Conservation (phyloP, 768 basidiomycete species). For the Nidularia sp. region DNA sequence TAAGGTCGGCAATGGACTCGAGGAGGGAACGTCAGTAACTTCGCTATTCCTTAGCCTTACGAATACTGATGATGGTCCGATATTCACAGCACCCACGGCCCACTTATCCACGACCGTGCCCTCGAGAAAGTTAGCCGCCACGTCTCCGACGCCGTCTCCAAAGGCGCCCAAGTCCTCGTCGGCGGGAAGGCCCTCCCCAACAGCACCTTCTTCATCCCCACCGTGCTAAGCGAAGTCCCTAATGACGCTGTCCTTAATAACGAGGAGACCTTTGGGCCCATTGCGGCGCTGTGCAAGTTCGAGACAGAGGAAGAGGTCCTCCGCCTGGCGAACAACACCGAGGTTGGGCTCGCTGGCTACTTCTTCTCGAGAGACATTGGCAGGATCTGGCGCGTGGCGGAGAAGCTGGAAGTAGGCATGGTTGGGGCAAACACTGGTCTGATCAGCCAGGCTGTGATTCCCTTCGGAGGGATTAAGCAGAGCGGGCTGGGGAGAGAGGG, state of each 20-base stretch:
- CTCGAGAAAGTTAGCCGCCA: slow-evolving; percentile 83
- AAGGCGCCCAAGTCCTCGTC: slow-evolving; percentile 83
- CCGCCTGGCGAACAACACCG: slow-evolving; percentile 74
- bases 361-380: slow-evolving; percentile 87
- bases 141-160: slow-evolving; percentile 80
- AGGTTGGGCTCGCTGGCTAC: slow-evolving; percentile 90
- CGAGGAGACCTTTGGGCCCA: slow-evolving; percentile 96
- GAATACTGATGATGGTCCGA: background rate
- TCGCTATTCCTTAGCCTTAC: background rate
- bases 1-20: slow-evolving; percentile 86
- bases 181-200: slow-evolving; percentile 75
- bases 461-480: slow-evolving; percentile 91
- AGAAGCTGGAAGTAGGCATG: slow-evolving; percentile 90
- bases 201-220: slow-evolving; percentile 76
- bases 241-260: slow-evolving; percentile 54
- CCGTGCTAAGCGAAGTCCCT: slow-evolving; percentile 85
- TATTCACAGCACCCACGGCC: slow-evolving; percentile 80
- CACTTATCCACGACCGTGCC: slow-evolving; percentile 85
- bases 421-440: slow-evolving; percentile 81
- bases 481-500: slow-evolving; percentile 84
- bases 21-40: slow-evolving; percentile 59
- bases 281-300: slow-evolving; percentile 85
- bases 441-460: slow-evolving; percentile 75
- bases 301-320: slow-evolving; percentile 94
- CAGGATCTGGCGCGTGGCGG: slow-evolving; percentile 91